Evolutionary conservation across 129 eudicot species (phyloP), one percentile per base, ranked within the genome.

Genomic region (Pseudognaphalium luteoalbum): DNA sequence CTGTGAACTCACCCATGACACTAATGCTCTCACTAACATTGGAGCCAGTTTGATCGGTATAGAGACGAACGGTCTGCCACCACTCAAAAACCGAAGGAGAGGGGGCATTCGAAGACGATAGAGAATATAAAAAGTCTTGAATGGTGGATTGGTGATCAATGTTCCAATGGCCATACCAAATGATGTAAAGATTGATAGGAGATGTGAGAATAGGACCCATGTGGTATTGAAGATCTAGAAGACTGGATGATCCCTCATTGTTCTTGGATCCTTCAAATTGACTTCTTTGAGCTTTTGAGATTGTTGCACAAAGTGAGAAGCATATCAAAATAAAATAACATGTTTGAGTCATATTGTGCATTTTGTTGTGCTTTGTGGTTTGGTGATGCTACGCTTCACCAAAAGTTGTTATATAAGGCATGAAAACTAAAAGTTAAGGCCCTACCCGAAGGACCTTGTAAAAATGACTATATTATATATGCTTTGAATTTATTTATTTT

Each of bases 81-180:
- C 91, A 88, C 12, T 88, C 88, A 20, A 79, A 62, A 2, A 81
- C 86, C 1, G 88, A 86, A n/a, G 94, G 91, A 57, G 58, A 57
- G 10, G 84, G 86, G 1, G 90, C 79, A 11, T 83, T 30, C 1
- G 90, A 76, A 14, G 78, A 73, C 8, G 94, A 86, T 39, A 88
- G 30, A 1, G 94, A 88, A 80, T 63, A 39, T 57, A 88, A 51
- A 78, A 88, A 88, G 72, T 86, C 87, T 68, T 71, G 74, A 2
- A 88, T 86, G 66, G 85, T 86, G 80, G 85, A 57, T 75, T 76
- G 90, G 30, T 88, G 88, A 32, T 10, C 37, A 12, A 83, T 80
- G 78, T 82, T 72, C 94, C 94, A 88, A 35, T 68, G 66, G 51
- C 94, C 94, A 51, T 88, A 88, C 94, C 94, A 88, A 35, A 88